phyloP scores from a whole-genome alignment of 2,329 filamentous ascomycete species.

The Biscogniauxia mediterranea region DNA sequence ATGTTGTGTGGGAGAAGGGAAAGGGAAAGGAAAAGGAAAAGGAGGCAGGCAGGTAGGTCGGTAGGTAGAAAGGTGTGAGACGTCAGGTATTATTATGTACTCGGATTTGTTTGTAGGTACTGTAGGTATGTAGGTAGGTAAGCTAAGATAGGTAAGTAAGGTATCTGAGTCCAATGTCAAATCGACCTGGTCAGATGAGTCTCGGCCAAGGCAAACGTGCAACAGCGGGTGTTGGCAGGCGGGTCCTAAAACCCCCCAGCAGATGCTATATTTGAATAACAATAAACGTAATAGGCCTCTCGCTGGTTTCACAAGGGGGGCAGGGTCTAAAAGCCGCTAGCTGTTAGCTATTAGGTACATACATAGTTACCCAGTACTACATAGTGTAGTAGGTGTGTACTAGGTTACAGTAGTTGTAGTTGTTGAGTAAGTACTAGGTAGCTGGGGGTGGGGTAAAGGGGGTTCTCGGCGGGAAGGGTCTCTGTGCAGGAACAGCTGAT shows the following conservation, averaged over 20 bases:
- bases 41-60: conserved; percentile 4
- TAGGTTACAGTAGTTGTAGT: background rate
- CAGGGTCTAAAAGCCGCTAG: background rate
- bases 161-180: background rate
- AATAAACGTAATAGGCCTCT: background rate
- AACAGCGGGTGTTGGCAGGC: background rate
- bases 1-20: conserved; percentile 27
- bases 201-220: background rate
- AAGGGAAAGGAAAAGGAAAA: conserved; percentile 10
- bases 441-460: background rate
- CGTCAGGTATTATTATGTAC: background rate
- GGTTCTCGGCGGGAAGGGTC: background rate
- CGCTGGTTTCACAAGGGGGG: background rate
- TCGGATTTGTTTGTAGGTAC: background rate
- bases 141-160: too few relatives aligned
- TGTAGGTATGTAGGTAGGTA: too few relatives aligned
- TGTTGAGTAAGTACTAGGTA: too few relatives aligned
- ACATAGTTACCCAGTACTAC: too few relatives aligned
- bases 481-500: background rate
- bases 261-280: background rate
- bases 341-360: background rate
- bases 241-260: too few relatives aligned
- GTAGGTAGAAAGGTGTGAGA: conserved; percentile 3
- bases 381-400: too few relatives aligned
- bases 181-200: background rate